Conservation (phyloP, 768 basidiomycete species). For the Suillus plorans region DNA sequence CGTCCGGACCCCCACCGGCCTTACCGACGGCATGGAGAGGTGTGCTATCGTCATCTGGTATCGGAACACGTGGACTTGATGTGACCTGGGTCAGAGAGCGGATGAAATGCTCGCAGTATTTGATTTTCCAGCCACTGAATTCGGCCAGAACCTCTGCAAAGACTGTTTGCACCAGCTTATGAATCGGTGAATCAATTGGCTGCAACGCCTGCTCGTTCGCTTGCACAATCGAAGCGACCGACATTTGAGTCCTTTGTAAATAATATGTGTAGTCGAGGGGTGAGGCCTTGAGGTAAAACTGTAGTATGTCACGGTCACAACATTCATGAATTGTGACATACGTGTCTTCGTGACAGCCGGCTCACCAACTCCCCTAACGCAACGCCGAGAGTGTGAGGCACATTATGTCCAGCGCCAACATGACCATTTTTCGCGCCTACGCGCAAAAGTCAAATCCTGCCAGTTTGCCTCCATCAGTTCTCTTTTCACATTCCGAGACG, state of each 20-base stretch:
- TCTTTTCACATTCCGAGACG: slow-evolving; percentile 53
- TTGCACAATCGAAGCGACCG: background rate
- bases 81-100: background rate
- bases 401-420: slow-evolving; percentile 27
- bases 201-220: background rate
- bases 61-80: background rate
- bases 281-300: too few relatives aligned
- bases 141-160: background rate
- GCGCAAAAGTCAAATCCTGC: slow-evolving; percentile 49
- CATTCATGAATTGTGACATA: background rate
- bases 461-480: slow-evolving; percentile 56
- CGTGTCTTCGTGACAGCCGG: background rate
- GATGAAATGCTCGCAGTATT: slow-evolving; percentile 1
- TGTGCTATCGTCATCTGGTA: background rate
- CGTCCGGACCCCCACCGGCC: background rate
- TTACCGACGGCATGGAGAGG: background rate
- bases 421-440: slow-evolving; percentile 62
- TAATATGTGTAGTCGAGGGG: background rate
- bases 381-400: background rate
- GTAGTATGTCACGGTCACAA: background rate
- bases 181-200: background rate
- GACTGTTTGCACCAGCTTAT: background rate
- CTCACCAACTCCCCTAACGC: background rate
- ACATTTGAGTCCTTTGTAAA: background rate
- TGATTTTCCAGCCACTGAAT: slow-evolving; percentile 3